A percentile compares a stretch with the other conserved stretches of the same genome.
phyloP scores from a whole-genome alignment of 75 land plant species.

The Azolla pinnata region DNA sequence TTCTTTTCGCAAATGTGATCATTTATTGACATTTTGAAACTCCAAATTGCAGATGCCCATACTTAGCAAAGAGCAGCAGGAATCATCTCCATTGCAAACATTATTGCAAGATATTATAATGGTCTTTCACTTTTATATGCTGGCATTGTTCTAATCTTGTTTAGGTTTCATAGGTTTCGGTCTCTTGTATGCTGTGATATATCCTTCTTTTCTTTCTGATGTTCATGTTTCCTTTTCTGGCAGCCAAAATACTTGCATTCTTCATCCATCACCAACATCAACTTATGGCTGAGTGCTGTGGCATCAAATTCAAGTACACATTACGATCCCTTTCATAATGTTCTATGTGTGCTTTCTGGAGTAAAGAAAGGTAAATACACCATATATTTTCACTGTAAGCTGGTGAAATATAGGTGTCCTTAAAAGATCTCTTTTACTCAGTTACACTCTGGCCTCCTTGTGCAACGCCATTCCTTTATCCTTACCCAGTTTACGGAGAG shows the following conservation, averaged over 20 bases:
- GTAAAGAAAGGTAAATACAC: conserved; percentile 75
- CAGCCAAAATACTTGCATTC: conserved; percentile 63
- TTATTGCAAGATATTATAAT: conserved; percentile 17
- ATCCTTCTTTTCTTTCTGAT: conserved; percentile 2
- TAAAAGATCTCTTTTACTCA: conserved; percentile 15
- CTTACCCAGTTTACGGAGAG: conserved; percentile 79
- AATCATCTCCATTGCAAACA: conserved; percentile 9
- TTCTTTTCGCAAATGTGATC: background rate
- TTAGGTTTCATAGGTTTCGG: no score
- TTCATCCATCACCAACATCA: conserved; percentile 44
- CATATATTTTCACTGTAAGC: background rate
- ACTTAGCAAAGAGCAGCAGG: conserved; percentile 14
- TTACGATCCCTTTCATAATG: conserved; percentile 92
- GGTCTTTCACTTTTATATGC: no score
- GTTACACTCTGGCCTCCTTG: conserved; percentile 91
- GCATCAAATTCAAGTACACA: conserved; percentile 79
- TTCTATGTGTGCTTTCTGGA: conserved; percentile 77
- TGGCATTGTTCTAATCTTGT: no score
- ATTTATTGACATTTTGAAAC: background rate
- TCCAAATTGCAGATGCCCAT: conserved; percentile 33
- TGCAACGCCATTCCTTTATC: conserved; percentile 62
- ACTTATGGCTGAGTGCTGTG: conserved; percentile 87
- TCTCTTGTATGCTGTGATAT: no score
- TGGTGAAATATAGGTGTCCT: background rate
- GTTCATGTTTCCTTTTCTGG: conserved; percentile 7